phyloP scores from a whole-genome alignment of 257 asterid genomes.

The Apocynum venetum region DNA sequence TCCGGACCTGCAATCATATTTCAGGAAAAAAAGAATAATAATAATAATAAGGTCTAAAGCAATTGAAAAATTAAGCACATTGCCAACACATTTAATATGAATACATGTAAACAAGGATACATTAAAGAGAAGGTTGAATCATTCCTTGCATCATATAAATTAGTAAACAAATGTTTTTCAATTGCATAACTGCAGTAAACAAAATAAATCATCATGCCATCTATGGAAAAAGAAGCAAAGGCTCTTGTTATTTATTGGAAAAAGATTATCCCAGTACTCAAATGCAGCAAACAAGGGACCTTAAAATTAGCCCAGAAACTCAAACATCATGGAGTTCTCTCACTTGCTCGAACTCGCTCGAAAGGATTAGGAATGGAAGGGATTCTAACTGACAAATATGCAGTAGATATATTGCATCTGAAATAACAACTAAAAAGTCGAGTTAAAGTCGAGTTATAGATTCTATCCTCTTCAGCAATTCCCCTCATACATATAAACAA shows the following conservation, averaged over 20 bases:
- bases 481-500: neutral
- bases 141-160: neutral
- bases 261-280: neutral
- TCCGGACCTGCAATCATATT: constrained; percentile 63
- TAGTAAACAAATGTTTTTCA: neutral
- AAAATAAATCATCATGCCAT: neutral
- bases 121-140: neutral
- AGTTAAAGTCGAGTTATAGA: neutral
- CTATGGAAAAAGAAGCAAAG: neutral
- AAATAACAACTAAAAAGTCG: neutral
- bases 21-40: constrained; percentile 1
- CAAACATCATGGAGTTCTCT: neutral
- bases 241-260: neutral
- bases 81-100: neutral
- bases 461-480: neutral
- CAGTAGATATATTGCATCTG: neutral
- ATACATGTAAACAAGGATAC: neutral
- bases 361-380: too few species aligned
- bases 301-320: neutral
- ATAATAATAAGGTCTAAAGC: constrained; percentile 1
- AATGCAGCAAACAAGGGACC: neutral
- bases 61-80: neutral
- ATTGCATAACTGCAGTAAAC: neutral
- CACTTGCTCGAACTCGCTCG: too few species aligned
- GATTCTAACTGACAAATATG: neutral